These are phyloP conservation scores for Entomortierella beljakovae DNA, from an alignment of 192 early-diverging fungal genomes.

Conservation along the genomic window DNA sequence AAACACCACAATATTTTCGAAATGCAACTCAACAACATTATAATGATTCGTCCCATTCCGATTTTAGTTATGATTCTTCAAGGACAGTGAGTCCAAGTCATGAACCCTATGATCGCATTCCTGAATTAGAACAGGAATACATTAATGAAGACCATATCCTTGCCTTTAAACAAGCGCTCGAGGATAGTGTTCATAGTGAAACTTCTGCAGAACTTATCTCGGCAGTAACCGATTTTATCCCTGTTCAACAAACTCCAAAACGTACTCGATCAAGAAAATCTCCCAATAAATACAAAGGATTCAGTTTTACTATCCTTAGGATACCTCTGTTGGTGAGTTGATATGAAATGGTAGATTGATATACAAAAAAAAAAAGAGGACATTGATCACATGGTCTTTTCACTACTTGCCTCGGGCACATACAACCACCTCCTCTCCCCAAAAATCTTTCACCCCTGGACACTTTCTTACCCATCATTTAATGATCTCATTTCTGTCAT, in stretches of 20 bases:
- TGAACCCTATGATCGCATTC: conserved; percentile 4
- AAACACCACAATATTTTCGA: neutral
- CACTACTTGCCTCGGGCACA: neutral
- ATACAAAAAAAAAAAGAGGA: too few species aligned
- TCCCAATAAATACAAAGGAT: conserved; percentile 44
- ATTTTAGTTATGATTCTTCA: conserved; percentile 32
- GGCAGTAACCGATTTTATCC: conserved; percentile 64
- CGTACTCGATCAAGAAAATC: conserved; percentile 36
- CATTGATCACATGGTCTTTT: conserved; percentile 2
- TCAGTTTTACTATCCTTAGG: conserved; percentile 62
- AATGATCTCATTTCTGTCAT: neutral
- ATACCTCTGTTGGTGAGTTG: conserved; percentile 64
- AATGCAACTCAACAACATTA: neutral
- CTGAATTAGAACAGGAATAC: conserved; percentile 56
- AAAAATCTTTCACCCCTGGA: neutral
- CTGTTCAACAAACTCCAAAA: conserved; percentile 50
- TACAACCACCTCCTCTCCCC: too few species aligned
- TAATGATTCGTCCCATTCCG: conserved; percentile 33
- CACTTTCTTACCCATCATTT: neutral
- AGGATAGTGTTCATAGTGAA: conserved; percentile 54
- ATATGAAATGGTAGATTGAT: neutral
- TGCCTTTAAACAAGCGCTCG: conserved; percentile 58
- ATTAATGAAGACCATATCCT: conserved; percentile 62
- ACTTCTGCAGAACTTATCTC: conserved; percentile 62
- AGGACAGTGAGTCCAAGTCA: conserved; percentile 33